Conservation (phyloP, 768 basidiomycete species). For the Scleroderma citrinum region DNA sequence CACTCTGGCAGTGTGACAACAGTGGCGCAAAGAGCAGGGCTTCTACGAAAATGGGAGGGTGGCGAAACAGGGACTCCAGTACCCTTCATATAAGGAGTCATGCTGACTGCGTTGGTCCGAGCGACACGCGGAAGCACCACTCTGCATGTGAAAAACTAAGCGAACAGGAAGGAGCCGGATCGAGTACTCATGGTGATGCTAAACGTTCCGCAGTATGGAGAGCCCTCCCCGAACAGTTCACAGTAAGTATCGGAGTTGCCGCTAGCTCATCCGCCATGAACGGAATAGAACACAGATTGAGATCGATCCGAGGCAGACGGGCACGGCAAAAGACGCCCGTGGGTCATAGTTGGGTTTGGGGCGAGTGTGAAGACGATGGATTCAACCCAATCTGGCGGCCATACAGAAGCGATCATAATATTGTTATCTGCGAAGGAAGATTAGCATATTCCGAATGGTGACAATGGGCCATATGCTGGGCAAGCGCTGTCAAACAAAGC, state of each 20-base stretch:
- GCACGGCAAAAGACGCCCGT: slow-evolving; percentile 1
- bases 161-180: not conserved
- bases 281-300: slow-evolving; percentile 11
- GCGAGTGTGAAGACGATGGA: not conserved
- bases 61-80: slow-evolving; percentile 6
- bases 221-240: not conserved
- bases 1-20: slow-evolving; percentile 2
- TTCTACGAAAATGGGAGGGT: slow-evolving; percentile 7
- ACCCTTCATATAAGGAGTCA: slow-evolving; percentile 7
- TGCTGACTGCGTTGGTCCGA: too few species aligned
- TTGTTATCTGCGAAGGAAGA: too few species aligned
- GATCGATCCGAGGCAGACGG: slow-evolving; percentile 9
- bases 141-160: not conserved
- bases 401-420: not conserved
- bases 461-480: too few species aligned
- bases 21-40: slow-evolving; percentile 4
- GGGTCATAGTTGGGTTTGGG: not conserved
- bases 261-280: slow-evolving; percentile 29
- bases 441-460: not conserved
- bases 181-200: not conserved
- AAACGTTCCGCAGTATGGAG: not conserved
- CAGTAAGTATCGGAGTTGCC: too few species aligned
- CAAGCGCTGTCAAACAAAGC: too few species aligned
- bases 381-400: too few species aligned
- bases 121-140: not conserved